Evolutionary conservation across 805 yeast genomes (phyloP), one percentile per base, ranked within the genome.

Genomic region (Lachancea dasiensis): DNA sequence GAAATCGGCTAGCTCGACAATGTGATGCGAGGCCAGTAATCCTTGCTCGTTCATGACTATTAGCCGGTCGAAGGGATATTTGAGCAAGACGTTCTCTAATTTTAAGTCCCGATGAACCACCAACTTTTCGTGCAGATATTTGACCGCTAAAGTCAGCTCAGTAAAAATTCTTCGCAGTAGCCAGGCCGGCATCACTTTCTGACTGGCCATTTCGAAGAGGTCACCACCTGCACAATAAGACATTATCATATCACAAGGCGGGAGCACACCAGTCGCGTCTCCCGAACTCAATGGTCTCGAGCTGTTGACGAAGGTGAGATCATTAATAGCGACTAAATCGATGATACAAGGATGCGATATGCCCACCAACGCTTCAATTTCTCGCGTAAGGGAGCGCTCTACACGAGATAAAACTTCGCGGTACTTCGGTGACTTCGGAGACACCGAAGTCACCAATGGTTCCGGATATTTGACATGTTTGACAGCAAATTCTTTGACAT

Each of bases 101-200:
- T 92, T 92, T 49, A 92, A 73, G 54, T 92, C 98, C 42, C 97
- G 76, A 61, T 92, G 98, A 6, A 89, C 85, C 19, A 89, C 75
- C 43, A 72, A 61, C 39, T 73, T 63, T 3, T 57, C 51, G 58
- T 92, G 98, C 37, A 90, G 63, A 54, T 82, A 86, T 17, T 69
- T 65, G 3, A 87, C 77, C 0, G 95, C 90, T 8, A 70, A 56
- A 3, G 77, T 73, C 2, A 85, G 51, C 58, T 92, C 95, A 6
- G 80, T 72, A 45, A 83, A 81, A 0, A 87, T 64, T 19, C 85
- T 67, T 40, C 76, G 67, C 2, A 83, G 64, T 6, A 81, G 63
- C 29, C 59, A 51, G 49, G 80, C 67, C 15, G 67, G 54, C 38
- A 86, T 41, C 31, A 62, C 48, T 7, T 64, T 50, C n/a, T 72